phyloP scores from a whole-genome alignment of 352 stramenopile species.

The Phytophthora megakarya region DNA sequence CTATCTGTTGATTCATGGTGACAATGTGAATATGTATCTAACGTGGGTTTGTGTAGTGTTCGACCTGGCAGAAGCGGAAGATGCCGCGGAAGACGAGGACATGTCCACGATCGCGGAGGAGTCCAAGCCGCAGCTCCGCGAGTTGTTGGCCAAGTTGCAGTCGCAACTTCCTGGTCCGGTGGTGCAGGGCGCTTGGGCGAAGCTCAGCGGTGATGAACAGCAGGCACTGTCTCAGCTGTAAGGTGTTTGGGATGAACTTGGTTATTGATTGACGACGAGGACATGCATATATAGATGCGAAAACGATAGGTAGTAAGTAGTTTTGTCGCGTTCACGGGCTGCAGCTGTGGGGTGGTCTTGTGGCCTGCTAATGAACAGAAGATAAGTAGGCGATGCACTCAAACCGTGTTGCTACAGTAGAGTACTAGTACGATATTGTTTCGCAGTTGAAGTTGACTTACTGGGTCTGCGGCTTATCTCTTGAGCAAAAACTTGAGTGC shows the following conservation, averaged over 20 bases:
- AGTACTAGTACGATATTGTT: conserved; percentile 10
- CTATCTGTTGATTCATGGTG: conserved; percentile 14
- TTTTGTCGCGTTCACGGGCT: conserved; percentile 31
- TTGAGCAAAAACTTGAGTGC: conserved; percentile 77
- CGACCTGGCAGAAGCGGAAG: conserved; percentile 60
- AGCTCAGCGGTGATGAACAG: conserved; percentile 74
- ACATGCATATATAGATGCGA: conserved; percentile 39
- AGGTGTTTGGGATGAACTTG: conserved; percentile 20
- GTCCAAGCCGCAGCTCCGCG: conserved; percentile 58
- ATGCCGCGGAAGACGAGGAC: conserved; percentile 70
- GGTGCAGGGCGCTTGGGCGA: conserved; percentile 71
- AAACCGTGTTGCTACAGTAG: not conserved
- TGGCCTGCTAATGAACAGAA: conserved; percentile 31
- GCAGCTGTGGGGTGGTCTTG: not conserved
- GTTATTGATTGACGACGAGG: conserved; percentile 31
- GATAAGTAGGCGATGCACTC: conserved; percentile 19
- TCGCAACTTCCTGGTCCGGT: conserved; percentile 60
- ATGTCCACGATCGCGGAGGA: conserved; percentile 72
- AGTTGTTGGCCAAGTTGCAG: conserved; percentile 70
- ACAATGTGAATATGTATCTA: conserved; percentile 16
- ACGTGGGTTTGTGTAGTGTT: conserved; percentile 49
- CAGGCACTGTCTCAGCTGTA: conserved; percentile 70
- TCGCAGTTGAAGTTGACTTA: conserved; percentile 27
- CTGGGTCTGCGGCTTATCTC: conserved; percentile 46
- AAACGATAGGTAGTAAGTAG: conserved; percentile 36